Evolutionary conservation across 1,284 basidiomycete species (phyloP).

Genomic region (Sporisorium sorghi): DNA sequence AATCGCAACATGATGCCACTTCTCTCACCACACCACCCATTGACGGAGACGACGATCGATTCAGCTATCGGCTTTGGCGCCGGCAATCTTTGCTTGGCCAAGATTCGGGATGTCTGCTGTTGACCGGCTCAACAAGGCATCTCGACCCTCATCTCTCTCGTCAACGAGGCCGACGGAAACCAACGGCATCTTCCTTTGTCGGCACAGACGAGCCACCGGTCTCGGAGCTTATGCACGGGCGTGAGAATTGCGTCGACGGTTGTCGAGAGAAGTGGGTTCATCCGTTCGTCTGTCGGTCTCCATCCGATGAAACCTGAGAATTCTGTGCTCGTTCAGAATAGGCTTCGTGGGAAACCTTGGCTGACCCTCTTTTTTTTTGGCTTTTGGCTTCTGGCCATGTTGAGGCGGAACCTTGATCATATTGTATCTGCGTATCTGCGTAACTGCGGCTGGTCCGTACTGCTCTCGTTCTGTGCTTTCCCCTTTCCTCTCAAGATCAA

Average conservation of each 20-base stretch:
- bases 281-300: slow-evolving; percentile 13
- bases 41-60: background rate
- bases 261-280: slow-evolving; percentile 9
- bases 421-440: too few relatives aligned
- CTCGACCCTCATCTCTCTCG: background rate
- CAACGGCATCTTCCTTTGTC: slow-evolving; percentile 9
- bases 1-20: background rate
- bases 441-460: background rate
- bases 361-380: too few relatives aligned
- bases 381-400: slow-evolving; percentile 12
- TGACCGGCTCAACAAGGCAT: background rate
- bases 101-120: background rate
- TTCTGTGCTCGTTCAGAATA: slow-evolving; percentile 9
- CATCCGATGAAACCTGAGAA: slow-evolving; percentile 22
- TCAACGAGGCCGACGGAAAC: slow-evolving; percentile 9
- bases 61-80: background rate
- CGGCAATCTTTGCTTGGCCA: slow-evolving; percentile 6
- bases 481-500: background rate
- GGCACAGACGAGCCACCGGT: slow-evolving; percentile 5
- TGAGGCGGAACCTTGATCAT: slow-evolving; percentile 11
- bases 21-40: background rate
- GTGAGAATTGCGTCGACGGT: slow-evolving; percentile 17
- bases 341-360: slow-evolving; percentile 22
- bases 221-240: slow-evolving; percentile 15
- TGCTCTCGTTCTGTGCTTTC: background rate